Evolutionary conservation across 2,329 filamentous ascomycete species (phyloP).

Genomic region (Diaporthe sp.): DNA sequence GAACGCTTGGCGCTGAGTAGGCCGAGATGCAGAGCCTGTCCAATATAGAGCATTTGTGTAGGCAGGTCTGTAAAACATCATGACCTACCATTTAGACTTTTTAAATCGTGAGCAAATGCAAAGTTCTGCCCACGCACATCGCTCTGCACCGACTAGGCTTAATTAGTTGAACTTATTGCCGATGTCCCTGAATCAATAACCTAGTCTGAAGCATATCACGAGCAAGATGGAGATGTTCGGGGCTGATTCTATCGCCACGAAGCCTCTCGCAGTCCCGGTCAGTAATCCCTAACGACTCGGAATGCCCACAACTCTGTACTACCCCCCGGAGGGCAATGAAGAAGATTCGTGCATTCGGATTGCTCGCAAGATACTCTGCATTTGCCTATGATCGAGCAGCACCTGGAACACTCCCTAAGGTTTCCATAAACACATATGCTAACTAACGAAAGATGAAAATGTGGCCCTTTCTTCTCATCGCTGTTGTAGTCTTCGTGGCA

Average conservation of each 20-base stretch:
- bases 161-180: not conserved
- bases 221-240: conserved; percentile 1
- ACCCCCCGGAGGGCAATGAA: not conserved
- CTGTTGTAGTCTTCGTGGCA: conserved; percentile 1
- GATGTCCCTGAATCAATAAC: not conserved
- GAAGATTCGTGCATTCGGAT: not conserved
- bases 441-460: conserved; percentile 3
- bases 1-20: not conserved
- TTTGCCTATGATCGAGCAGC: not conserved
- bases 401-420: not conserved
- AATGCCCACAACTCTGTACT: not conserved
- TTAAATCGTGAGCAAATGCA: not conserved
- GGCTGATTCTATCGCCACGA: not conserved
- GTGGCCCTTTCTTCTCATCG: not conserved
- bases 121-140: not conserved
- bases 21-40: not conserved
- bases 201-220: not conserved
- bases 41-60: not conserved
- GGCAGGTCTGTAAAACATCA: not conserved
- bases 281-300: not conserved
- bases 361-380: not conserved
- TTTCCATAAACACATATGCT: not conserved
- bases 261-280: not conserved
- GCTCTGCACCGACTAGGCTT: not conserved
- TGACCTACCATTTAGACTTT: not conserved